Evolutionary conservation across 371 early-diverging fungal genomes (phyloP).

Genomic region (Haplosporangium sp.): DNA sequence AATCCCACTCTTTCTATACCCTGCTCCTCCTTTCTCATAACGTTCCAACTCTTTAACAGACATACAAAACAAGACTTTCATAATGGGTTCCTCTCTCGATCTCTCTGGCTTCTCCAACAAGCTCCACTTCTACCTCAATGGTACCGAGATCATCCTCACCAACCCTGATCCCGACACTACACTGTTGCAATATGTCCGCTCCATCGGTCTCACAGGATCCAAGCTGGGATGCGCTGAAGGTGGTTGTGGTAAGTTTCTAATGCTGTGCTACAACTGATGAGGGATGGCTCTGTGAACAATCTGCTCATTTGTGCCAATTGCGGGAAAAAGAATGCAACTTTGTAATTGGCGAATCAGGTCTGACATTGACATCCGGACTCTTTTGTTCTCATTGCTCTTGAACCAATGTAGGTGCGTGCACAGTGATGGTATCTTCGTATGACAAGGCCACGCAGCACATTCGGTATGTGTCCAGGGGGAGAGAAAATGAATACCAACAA

Average conservation of each 20-base stretch:
- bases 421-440: constrained; percentile 76
- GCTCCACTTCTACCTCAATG: constrained; percentile 69
- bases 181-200: constrained; percentile 74
- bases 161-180: constrained; percentile 70
- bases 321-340: neutral
- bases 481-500: neutral
- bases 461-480: constrained; percentile 23
- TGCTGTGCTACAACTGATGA: neutral
- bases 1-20: constrained; percentile 5
- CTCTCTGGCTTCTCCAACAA: constrained; percentile 47
- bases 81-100: constrained; percentile 30
- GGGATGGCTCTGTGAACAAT: neutral
- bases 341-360: no score
- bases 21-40: neutral
- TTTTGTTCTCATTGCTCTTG: neutral
- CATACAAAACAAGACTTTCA: neutral
- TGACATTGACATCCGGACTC: no score
- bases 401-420: constrained; percentile 70
- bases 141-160: constrained; percentile 58
- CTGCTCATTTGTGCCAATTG: neutral
- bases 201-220: constrained; percentile 77
- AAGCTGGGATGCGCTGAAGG: constrained; percentile 86
- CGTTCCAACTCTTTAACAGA: neutral
- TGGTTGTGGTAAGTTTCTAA: constrained; percentile 62
- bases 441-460: constrained; percentile 56